Base-by-base conservation (phyloP, 305 asterid species). In the Rubia balearica region DNA sequence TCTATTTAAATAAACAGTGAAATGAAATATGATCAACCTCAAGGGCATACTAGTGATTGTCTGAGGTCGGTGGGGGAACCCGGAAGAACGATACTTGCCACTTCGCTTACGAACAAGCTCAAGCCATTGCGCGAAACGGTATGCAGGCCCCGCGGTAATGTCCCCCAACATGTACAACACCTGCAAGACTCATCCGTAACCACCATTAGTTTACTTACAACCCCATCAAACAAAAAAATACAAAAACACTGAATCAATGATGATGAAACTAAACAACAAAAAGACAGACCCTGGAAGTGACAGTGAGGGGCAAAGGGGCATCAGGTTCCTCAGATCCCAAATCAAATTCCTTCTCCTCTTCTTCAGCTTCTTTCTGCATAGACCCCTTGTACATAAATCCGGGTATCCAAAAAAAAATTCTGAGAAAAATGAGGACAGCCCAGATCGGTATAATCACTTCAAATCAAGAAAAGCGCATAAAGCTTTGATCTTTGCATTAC, bases 151-250 rank as follows among this genome's bases (percentile, higher is more conserved):
- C 12, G 97, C 90, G 9, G 98, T 86, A 62, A 94, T 91, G 72
- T 94, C 99, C 79, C 99, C 99, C 81, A 94, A 82, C 99, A 91
- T 89, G 81, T 86, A 91, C 92, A 91, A 80, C 69, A 91, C 99
- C 99, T 94, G 86, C 86, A 79, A 68, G 76, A 53, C 1, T 77
- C 67, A 49, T 62, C 63, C 77, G 75, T 49, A 43, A 65, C 17
- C 74, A 65, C 60, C 64, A 53, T 38, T 40, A 16, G 0, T 38
- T 45, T 45, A 43, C 33, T 27, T 27, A 27, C 30, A 14, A 49
- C 7, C 46, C 68, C 2, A 8, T 57, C 36, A 57, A 21, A 57
- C n/a, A 13, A 61, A 61, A 0, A 69, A 49, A 24, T 4, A 64
- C 62, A 46, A 75, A 3, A 56, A 7, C 17, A 72, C 11, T 19